Base-by-base conservation (phyloP, 164 flowering plant species). In the Paratinospora sagittata region DNA sequence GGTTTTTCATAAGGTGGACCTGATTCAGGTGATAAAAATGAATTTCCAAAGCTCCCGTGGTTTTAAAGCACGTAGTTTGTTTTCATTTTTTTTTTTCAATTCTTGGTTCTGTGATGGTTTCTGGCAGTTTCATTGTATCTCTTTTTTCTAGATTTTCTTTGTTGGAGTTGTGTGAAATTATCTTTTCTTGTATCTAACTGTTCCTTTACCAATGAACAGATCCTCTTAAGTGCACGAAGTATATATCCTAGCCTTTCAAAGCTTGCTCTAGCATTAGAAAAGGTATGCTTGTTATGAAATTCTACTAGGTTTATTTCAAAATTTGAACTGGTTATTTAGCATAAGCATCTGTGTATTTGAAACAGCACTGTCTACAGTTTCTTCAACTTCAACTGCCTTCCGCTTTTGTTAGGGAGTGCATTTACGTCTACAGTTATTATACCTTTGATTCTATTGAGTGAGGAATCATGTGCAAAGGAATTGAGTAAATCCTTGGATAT, bases 251-350 rank as follows among this genome's bases (percentile, higher is more conserved):
- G 82, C 58, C 89, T 91, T 57, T 85, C 91, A 67, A 93, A 91
- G 84, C 96, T 93, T 77, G 91, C 94, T 65, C 78, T 89, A 49
- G 98, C 98, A 63, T 79, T 93, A 55, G 98, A 93, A 81, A 93
- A 93, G 97, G 98, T 69, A 60, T 13, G 34, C 90, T 75, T 55
- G 78, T 74, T 27, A 13, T 66, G 30, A 21, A n/a, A 34, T 8
- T 45, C 24, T 12, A 8, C 5, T 27, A 61, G 64, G 12, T 66
- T 14, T 21, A 17, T 17, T 27, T 37, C 13, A 14, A 21, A 8
- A n/a, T 43, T n/a, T 55, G 19, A 55, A 55, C 26, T 55, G 61
- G 61, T 52, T 17, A 17, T 17, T 17, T 52, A 17, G 23, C 58
- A 52, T 17, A 17, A 55, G 24, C 24, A 21, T 8, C 61, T 19